phyloP scores from a whole-genome alignment of 1,284 basidiomycete genomes.

The Acaromyces ingoldii region DNA sequence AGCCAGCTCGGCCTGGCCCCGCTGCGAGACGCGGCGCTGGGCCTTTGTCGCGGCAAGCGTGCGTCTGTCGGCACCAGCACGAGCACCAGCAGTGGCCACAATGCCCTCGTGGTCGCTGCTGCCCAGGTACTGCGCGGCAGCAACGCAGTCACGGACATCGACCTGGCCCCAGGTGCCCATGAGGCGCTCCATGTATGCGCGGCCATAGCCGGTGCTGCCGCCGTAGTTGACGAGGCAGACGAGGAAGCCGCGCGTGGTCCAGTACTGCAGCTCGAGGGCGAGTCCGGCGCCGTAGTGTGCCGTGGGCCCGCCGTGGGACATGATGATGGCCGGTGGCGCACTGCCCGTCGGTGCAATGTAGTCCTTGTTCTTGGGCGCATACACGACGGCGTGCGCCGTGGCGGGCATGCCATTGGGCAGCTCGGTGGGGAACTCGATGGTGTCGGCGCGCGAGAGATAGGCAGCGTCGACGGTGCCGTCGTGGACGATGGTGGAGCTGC shows the following conservation, averaged over 20 bases:
- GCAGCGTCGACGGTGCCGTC: slow-evolving; percentile 19
- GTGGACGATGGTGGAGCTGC: slow-evolving; percentile 17
- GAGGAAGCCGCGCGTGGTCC: slow-evolving; percentile 40
- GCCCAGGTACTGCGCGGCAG: slow-evolving; percentile 58
- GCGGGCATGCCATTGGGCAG: slow-evolving; percentile 25
- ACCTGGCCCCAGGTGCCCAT: slow-evolving; percentile 64
- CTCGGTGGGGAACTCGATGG: slow-evolving; percentile 38
- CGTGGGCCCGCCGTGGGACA: slow-evolving; percentile 67
- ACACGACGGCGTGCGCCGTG: slow-evolving; percentile 58
- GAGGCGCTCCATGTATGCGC: slow-evolving; percentile 57
- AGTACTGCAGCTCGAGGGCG: slow-evolving; percentile 57
- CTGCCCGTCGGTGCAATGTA: slow-evolving; percentile 58
- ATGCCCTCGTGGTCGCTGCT: not conserved
- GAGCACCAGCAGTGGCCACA: too few species aligned
- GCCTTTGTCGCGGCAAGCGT: too few species aligned
- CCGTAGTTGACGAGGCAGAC: slow-evolving; percentile 68
- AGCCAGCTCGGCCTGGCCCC: not conserved
- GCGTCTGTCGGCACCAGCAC: too few species aligned
- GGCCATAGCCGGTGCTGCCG: slow-evolving; percentile 62
- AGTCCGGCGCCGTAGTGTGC: slow-evolving; percentile 55
- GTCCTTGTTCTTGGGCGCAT: slow-evolving; percentile 61
- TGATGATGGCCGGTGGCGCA: slow-evolving; percentile 63
- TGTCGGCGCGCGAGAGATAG: slow-evolving; percentile 17
- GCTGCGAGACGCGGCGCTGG: not conserved
- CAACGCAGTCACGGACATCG: slow-evolving; percentile 63